Conservation (phyloP, 2,329 filamentous ascomycete genomes). For the Conoideocrella luteorostrata region DNA sequence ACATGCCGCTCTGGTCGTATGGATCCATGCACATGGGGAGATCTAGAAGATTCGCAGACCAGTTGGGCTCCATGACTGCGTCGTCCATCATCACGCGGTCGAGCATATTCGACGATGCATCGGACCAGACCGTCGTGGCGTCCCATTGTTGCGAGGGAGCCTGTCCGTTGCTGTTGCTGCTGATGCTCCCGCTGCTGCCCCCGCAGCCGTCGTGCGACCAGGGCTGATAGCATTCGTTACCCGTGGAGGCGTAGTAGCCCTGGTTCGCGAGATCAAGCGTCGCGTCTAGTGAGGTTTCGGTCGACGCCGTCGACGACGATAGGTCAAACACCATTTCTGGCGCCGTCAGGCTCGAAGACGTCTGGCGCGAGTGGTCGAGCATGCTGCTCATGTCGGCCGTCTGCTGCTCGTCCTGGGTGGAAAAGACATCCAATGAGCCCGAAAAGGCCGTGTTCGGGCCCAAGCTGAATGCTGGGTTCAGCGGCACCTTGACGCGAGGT, state of each 20-base stretch:
- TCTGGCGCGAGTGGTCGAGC: neutral
- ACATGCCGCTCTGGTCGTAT: conserved; percentile 6
- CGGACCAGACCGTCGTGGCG: conserved; percentile 9
- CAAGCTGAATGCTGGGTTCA: conserved; percentile 11
- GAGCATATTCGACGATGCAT: conserved; percentile 6
- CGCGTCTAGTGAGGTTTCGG: neutral
- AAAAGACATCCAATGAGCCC: conserved; percentile 9
- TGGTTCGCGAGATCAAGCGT: conserved; percentile 1
- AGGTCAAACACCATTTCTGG: conserved; percentile 7
- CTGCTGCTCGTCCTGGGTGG: neutral
- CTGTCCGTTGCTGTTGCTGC: neutral
- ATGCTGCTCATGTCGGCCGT: neutral
- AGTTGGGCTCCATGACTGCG: conserved; percentile 1
- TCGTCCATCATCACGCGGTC: conserved; percentile 8
- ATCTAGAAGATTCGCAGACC: conserved; percentile 5
- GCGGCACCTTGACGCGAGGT: conserved; percentile 10
- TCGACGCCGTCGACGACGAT: conserved; percentile 1
- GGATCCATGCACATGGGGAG: conserved; percentile 5
- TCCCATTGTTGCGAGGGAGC: conserved; percentile 6
- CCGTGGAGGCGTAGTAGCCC: neutral
- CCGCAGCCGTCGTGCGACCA: conserved; percentile 3
- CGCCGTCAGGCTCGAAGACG: neutral
- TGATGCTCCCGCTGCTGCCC: neutral
- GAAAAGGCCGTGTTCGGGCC: conserved; percentile 7
- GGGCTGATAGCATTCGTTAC: conserved; percentile 5